Conservation (phyloP, 345 rosid species). For the Salix udensis region DNA sequence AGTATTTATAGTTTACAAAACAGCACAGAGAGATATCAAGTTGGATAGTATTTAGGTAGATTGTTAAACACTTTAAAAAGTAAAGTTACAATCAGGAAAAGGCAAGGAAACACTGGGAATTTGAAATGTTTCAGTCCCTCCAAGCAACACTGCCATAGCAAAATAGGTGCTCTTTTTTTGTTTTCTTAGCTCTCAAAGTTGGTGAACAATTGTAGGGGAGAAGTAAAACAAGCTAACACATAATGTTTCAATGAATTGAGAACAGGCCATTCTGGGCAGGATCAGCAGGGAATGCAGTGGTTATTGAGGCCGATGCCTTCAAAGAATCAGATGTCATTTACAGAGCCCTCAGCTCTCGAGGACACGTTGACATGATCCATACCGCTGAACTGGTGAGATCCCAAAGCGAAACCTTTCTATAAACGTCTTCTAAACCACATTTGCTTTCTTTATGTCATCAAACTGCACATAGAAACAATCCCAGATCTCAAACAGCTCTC, state of each 20-base stretch:
- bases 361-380: constrained; percentile 76
- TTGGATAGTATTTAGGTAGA: not conserved
- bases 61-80: not conserved
- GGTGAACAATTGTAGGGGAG: not conserved
- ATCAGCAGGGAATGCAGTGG: constrained; percentile 67
- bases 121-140: not conserved
- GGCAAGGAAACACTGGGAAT: not conserved
- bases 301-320: constrained; percentile 94
- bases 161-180: not conserved
- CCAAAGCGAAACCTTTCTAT: not conserved
- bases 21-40: not conserved
- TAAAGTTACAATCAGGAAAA: not conserved
- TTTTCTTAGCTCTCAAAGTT: not conserved
- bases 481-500: not conserved
- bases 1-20: not conserved
- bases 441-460: not conserved
- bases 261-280: constrained; percentile 81
- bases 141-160: not conserved
- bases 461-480: not conserved
- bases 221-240: not conserved
- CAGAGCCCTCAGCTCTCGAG: constrained; percentile 67
- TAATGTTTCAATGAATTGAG: not conserved
- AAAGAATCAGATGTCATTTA: constrained; percentile 88
- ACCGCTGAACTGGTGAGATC: constrained; percentile 71
- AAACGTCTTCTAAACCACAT: not conserved